phyloP scores from a whole-genome alignment of 495 filamentous ascomycete genomes.

The Aspergillus bertholletiae region DNA sequence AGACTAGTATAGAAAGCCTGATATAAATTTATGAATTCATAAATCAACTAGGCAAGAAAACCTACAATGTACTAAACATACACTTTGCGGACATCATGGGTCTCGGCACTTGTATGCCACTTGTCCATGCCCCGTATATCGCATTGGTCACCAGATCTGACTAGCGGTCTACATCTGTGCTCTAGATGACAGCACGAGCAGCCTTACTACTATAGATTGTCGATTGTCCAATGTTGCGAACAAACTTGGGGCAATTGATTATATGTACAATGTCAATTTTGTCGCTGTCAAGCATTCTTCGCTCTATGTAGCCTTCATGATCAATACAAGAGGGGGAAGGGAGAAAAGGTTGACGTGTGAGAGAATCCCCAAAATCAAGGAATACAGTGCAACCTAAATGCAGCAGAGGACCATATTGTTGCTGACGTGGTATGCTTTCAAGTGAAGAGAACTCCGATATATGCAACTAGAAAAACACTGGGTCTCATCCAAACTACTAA shows the following conservation, averaged over 20 bases:
- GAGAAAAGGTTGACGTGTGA: no score
- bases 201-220: neutral
- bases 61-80: neutral
- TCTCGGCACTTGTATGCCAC: no score
- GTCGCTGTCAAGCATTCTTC: neutral
- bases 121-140: neutral
- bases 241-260: neutral
- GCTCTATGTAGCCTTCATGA: no score
- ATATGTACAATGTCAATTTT: neutral
- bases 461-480: neutral
- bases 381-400: neutral
- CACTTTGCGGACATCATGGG: no score
- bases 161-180: neutral
- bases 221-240: neutral
- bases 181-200: neutral
- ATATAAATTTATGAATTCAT: no score
- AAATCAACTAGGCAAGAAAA: no score
- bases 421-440: neutral
- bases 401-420: neutral
- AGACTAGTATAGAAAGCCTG: no score
- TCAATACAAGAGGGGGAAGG: no score
- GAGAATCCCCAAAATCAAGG: neutral
- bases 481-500: neutral
- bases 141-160: neutral
- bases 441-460: neutral